Percentiles rank a stretch among this genome's conserved stretches.
These are phyloP conservation scores for Trichoderma sp. DNA, from an alignment of 2,329 filamentous ascomycete genomes.

Conservation along the genomic window DNA sequence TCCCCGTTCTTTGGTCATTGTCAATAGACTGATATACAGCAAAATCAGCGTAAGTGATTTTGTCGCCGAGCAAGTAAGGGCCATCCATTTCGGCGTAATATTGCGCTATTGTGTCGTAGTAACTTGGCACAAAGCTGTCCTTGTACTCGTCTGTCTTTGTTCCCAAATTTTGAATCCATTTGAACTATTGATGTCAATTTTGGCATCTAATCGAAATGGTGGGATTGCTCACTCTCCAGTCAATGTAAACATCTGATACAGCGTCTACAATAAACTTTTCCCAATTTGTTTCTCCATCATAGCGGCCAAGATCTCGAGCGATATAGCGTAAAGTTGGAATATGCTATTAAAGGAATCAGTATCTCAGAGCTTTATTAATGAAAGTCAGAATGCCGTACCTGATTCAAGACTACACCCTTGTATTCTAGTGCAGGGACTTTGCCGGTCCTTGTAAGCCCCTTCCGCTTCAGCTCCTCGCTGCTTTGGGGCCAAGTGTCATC, in stretches of 20 bases:
- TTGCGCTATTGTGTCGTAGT: slow-evolving; percentile 38
- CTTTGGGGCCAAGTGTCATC: slow-evolving; percentile 33
- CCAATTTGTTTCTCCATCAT: slow-evolving; percentile 43
- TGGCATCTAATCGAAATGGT: fast-evolving
- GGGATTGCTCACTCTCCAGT: slow-evolving; percentile 43
- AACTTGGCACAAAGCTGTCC: slow-evolving; percentile 36
- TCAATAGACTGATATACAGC: slow-evolving; percentile 46
- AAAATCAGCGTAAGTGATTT: slow-evolving; percentile 46
- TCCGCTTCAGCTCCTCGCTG: slow-evolving; percentile 36
- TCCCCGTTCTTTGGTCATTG: slow-evolving; percentile 41
- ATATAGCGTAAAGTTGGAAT: slow-evolving; percentile 42
- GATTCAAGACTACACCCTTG: slow-evolving; percentile 38
- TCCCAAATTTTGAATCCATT: slow-evolving; percentile 38
- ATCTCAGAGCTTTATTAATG: slow-evolving; percentile 32
- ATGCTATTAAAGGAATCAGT: slow-evolving; percentile 36
- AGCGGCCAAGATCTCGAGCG: slow-evolving; percentile 41
- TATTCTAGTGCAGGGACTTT: slow-evolving; percentile 44
- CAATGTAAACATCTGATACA: slow-evolving; percentile 45
- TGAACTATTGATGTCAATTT: slow-evolving; percentile 23
- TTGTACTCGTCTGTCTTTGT: slow-evolving; percentile 39
- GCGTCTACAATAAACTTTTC: slow-evolving; percentile 46
- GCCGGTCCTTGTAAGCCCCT: slow-evolving; percentile 38
- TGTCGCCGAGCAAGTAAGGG: slow-evolving; percentile 44
- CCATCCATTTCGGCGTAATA: slow-evolving; percentile 40
- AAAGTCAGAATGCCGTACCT: neutral